Base-by-base conservation (phyloP, 129 eudicot species). In the Helichrysum umbraculigerum region DNA sequence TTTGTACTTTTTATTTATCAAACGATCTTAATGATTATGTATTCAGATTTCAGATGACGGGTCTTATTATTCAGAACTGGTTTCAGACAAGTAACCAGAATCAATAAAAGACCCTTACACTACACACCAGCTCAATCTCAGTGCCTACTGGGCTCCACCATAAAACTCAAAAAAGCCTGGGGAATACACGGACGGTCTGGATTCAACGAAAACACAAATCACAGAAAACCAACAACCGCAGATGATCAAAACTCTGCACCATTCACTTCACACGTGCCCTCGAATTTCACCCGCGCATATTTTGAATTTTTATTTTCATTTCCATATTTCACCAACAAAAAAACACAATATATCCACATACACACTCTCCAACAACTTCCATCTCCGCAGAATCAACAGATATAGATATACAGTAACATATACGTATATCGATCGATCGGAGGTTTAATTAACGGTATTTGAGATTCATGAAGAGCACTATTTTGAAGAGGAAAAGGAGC, bases 391-490 rank as follows among this genome's bases (percentile, higher is more conserved):
- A 57, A 17, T 16, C 60, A 52, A 17, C 60, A n/a, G 1, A 54
- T n/a, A n/a, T 54, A 54, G 20, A 25, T 0, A 54, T 54, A 54
- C 22, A 54, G 9, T n/a, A 19, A 6, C 62, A 19, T 57, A 7
- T 57, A n/a, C 28, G 4, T 19, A 57, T 57, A 57, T 21, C 28
- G 4, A 57, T 21, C 28, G 4, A 21, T 47, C 16, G 79, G 4
- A 44, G 63, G 65, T 65, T 19, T 52, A 25, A 72, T 19, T 71
- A 47, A 70, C 44, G 61, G 1, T 15, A 32, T 54, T 35, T 22
- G 28, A 25, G 20, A 69, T 77, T 68, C 72, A 90, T 90, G 96
- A 87, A 77, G 87, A 78, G 82, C 15, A 85, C 81, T 71, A 14
- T 81, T 29, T 59, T 70, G 34, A 86, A 65, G 66, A 79, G 84